These are phyloP conservation scores for Zygoascus sp. DNA, from an alignment of 1,139 yeast species.

Conservation along the genomic window DNA sequence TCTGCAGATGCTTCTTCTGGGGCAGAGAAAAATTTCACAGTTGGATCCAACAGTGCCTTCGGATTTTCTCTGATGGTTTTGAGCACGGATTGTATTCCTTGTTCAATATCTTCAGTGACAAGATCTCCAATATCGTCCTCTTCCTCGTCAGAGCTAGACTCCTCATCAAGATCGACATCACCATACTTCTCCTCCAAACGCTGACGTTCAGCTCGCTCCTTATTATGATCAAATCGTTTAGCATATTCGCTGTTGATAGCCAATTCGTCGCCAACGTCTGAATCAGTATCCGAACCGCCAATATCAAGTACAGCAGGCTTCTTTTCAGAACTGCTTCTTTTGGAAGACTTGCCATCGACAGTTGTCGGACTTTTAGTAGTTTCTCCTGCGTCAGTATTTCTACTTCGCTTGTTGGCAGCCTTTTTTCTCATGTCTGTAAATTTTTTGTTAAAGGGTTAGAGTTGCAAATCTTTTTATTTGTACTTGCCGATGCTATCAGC, in stretches of 20 bases:
- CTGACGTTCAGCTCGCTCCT: conserved; percentile 34
- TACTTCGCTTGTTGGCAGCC: conserved; percentile 77
- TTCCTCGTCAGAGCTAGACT: conserved; percentile 52
- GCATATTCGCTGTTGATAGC: conserved; percentile 33
- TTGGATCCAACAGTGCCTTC: conserved; percentile 57
- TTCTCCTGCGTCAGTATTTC: conserved; percentile 20
- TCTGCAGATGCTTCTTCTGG: conserved; percentile 29
- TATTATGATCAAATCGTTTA: conserved; percentile 33
- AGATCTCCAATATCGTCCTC: conserved; percentile 94
- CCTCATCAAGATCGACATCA: conserved; percentile 32
- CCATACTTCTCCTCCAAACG: conserved; percentile 28
- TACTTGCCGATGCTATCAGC: not conserved
- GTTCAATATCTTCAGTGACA: conserved; percentile 79
- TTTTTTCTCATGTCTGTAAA: conserved; percentile 58
- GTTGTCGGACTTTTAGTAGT: too few species aligned
- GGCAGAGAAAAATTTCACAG: conserved; percentile 59
- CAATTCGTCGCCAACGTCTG: conserved; percentile 28
- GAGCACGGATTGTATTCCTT: conserved; percentile 69
- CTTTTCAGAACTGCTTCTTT: not conserved
- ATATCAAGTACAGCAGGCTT: conserved; percentile 15
- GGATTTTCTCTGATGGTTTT: conserved; percentile 62
- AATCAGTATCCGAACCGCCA: conserved; percentile 18
- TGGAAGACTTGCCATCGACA: conserved; percentile 6
- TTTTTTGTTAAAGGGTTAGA: conserved; percentile 2
- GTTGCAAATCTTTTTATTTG: not conserved